Conservation (phyloP, 2,329 filamentous ascomycete species). For the Colletotrichum tofieldiae region DNA sequence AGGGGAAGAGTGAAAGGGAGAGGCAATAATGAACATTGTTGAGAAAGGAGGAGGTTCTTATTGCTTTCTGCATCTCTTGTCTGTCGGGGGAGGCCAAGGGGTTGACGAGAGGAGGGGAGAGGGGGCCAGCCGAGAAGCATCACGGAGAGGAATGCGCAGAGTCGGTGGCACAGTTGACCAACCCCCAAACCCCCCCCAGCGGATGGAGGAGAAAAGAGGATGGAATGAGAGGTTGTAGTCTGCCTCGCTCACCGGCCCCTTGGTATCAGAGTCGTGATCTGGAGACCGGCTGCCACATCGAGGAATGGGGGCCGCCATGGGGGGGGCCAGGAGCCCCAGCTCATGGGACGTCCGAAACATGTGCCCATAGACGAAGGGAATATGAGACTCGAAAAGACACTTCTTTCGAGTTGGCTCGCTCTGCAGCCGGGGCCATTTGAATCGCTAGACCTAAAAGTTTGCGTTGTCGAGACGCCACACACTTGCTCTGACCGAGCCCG, state of each 20-base stretch:
- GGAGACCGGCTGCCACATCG: background rate
- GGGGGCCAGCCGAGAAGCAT: constrained; percentile 1
- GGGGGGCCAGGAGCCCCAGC: background rate
- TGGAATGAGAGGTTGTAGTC: background rate
- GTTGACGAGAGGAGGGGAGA: background rate
- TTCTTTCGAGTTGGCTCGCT: background rate
- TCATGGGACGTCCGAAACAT: constrained; percentile 6
- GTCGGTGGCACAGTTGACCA: constrained; percentile 21
- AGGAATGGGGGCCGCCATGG: constrained; percentile 6
- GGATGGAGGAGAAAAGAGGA: background rate
- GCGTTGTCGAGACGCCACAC: background rate
- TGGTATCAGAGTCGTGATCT: background rate
- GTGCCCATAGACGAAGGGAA: background rate
- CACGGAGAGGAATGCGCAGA: constrained; percentile 26
- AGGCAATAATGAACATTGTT: background rate
- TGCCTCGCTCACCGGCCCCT: background rate
- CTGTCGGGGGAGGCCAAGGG: background rate
- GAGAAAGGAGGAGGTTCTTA: constrained; percentile 13
- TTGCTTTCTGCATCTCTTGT: background rate
- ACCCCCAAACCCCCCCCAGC: constrained; percentile 6
- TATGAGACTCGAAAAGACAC: constrained; percentile 7
- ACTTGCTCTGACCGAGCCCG: background rate
- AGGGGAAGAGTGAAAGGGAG: constrained; percentile 14
- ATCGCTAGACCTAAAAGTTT: too few relatives aligned
- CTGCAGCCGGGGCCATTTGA: background rate